Percentiles rank a stretch among this genome's conserved stretches.
Conservation (phyloP, 192 early-diverging fungal species). For the Jimgerdemannia flammicorona region DNA sequence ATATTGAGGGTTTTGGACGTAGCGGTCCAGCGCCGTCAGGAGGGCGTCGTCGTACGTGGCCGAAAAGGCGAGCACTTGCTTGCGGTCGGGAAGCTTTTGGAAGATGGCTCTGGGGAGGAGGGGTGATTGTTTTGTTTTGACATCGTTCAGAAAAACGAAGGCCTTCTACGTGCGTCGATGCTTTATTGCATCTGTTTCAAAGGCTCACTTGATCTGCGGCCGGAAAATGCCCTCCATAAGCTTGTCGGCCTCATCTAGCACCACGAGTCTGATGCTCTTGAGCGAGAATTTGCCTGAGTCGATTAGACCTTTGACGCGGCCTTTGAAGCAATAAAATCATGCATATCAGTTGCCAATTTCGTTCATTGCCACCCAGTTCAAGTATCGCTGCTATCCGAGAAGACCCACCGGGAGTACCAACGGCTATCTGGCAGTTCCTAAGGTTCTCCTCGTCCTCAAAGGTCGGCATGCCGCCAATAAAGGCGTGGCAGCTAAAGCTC, state of each 20-base stretch:
- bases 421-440: conserved; percentile 43
- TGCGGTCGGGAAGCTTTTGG: conserved; percentile 28
- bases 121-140: background rate
- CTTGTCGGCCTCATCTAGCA: conserved; percentile 63
- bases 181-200: background rate
- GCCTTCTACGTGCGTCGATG: too few relatives aligned
- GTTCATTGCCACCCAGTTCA: too few relatives aligned
- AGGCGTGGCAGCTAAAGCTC: conserved; percentile 31
- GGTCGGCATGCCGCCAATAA: conserved; percentile 55
- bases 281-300: conserved; percentile 28
- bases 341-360: too few relatives aligned
- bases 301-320: conserved; percentile 43
- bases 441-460: conserved; percentile 38
- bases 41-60: conserved; percentile 53
- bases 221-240: conserved; percentile 49
- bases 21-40: conserved; percentile 24
- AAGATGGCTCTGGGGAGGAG: conserved; percentile 31
- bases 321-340: conserved; percentile 4
- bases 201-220: conserved; percentile 29
- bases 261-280: conserved; percentile 37
- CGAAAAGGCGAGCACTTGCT: conserved; percentile 57
- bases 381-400: background rate
- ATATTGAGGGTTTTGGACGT: conserved; percentile 44
- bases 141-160: background rate
- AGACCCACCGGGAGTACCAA: conserved; percentile 45